phyloP scores from a whole-genome alignment of 495 filamentous ascomycete genomes.

The Saxispiralis lemnorum region DNA sequence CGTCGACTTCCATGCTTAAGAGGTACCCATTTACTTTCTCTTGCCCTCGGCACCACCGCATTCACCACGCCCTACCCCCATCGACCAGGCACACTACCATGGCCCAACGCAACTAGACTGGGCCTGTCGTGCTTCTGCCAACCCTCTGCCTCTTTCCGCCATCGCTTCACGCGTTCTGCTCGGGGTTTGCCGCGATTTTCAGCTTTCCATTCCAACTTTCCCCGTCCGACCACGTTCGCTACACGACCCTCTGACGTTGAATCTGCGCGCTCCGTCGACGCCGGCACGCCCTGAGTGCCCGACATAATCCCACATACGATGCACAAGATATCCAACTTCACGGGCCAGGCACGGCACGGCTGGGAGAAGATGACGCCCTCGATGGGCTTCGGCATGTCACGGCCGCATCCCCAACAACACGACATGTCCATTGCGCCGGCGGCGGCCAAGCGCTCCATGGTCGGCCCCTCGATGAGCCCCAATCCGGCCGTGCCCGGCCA shows the following conservation, averaged over 20 bases:
- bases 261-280: neutral
- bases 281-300: conserved; percentile 10
- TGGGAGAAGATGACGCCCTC: conserved; percentile 79
- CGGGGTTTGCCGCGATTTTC: no score
- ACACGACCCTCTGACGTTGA: neutral
- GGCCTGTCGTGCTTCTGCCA: no score
- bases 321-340: conserved; percentile 87
- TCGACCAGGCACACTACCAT: no score
- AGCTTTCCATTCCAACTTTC: neutral
- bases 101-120: no score
- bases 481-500: conserved; percentile 23
- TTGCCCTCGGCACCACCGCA: no score
- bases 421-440: conserved; percentile 45
- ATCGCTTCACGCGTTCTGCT: no score
- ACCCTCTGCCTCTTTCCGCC: no score
- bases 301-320: conserved; percentile 28
- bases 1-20: no score
- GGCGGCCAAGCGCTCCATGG: conserved; percentile 42
- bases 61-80: no score
- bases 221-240: neutral
- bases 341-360: conserved; percentile 68
- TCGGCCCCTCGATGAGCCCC: conserved; percentile 20
- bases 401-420: conserved; percentile 45
- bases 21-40: no score
- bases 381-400: conserved; percentile 40